These are phyloP conservation scores for Maudiozyma bulderi DNA, from an alignment of 805 yeast species.

Conservation along the genomic window DNA sequence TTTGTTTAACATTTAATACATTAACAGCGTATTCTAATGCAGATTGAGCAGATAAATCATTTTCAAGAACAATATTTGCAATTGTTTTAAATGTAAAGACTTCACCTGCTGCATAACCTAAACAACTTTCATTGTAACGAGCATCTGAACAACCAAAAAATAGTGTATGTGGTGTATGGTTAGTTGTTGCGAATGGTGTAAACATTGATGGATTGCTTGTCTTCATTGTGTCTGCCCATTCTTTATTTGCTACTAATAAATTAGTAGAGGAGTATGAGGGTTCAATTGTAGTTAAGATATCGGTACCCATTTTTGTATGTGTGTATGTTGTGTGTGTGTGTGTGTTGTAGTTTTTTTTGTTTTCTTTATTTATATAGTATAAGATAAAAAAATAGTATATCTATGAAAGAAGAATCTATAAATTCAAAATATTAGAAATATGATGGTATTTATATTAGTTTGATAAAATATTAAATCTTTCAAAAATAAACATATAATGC, in stretches of 20 bases:
- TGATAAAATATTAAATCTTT: no score
- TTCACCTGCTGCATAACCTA: conserved; percentile 82
- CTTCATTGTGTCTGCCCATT: conserved; percentile 38
- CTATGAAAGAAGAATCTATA: no score
- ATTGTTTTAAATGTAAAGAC: conserved; percentile 81
- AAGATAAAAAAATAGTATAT: neutral
- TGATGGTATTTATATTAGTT: no score
- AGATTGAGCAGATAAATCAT: conserved; percentile 65
- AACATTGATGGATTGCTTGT: conserved; percentile 48
- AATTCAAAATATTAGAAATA: no score
- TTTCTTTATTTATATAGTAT: neutral
- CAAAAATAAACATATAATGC: no score
- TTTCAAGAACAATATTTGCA: conserved; percentile 61
- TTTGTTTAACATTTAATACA: conserved; percentile 67
- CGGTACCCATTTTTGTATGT: conserved; percentile 3
- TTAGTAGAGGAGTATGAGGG: conserved; percentile 4
- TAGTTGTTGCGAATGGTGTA: conserved; percentile 6
- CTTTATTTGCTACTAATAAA: conserved; percentile 33
- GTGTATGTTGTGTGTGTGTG: conserved; percentile 1
- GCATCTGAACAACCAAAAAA: conserved; percentile 96
- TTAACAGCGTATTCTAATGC: conserved; percentile 84
- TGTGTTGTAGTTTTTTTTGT: neutral
- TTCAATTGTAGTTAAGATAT: conserved; percentile 1
- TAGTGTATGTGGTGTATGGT: conserved; percentile 65
- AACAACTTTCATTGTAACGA: conserved; percentile 70